Evolutionary conservation across 257 asterid species (phyloP).

Genomic region (Solanum ahanhuiri): DNA sequence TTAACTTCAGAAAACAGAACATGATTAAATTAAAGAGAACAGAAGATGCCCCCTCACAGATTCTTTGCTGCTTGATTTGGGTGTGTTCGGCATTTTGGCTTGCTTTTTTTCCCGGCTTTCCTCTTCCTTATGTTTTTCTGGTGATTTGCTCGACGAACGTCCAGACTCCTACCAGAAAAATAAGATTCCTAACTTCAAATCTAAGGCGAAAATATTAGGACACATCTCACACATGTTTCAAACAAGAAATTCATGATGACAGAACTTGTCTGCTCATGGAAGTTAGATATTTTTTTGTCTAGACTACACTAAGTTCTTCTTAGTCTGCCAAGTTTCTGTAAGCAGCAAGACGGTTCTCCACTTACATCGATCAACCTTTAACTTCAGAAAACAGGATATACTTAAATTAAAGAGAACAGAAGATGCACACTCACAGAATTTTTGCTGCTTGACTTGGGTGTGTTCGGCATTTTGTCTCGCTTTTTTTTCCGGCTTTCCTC

Average conservation of each 20-base stretch:
- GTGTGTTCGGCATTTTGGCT: constrained; percentile 6
- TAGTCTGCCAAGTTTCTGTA: neutral
- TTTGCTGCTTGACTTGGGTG: constrained; percentile 8
- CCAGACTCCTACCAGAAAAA: neutral
- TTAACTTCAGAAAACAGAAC: neutral
- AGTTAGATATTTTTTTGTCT: neutral
- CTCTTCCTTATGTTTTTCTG: neutral
- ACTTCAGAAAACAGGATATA: neutral
- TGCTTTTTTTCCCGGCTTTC: constrained; percentile 1
- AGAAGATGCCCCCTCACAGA: constrained; percentile 8
- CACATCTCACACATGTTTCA: neutral
- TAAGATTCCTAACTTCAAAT: neutral
- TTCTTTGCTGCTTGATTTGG: constrained; percentile 6
- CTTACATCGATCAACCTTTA: neutral
- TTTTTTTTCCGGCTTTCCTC: constrained; percentile 2
- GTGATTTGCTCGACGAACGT: neutral
- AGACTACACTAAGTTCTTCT: neutral
- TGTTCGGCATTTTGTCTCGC: neutral
- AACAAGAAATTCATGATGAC: neutral
- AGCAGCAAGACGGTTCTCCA: neutral
- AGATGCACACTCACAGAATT: constrained; percentile 9
- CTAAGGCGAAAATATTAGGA: neutral
- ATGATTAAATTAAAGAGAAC: neutral
- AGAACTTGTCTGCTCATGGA: neutral
- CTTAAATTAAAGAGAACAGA: neutral